Base-by-base conservation (phyloP, 139 green algal species). In the Pleodorina starrii region DNA sequence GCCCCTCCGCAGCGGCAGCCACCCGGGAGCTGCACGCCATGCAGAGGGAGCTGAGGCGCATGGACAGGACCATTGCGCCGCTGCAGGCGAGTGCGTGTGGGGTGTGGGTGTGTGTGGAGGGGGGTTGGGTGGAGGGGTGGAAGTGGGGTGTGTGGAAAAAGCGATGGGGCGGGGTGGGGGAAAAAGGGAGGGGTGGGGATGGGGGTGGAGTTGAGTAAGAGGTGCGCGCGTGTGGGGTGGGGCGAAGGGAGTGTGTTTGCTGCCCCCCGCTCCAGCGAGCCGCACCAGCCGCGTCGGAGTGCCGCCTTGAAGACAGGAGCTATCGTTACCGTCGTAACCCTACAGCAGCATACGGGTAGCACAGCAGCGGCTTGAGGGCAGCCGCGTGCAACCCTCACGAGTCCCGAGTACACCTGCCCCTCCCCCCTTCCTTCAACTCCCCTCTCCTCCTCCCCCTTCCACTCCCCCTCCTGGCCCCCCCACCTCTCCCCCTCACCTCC, bases 1-100 rank as follows among this genome's bases (percentile, higher is more conserved):
- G 38, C 7, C 35, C 32, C 17, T 6, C 68, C 27, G 43, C 44
- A 5, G 83, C 83, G 14, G 83, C 66, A 12, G 50, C 83, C 44
- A 88, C 83, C 4, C 46, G 68, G 32, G 66, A 88, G 66, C 83
- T 88, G 46, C 83, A 88, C 46, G 68, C 68, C 46, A 88, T 88
- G 83, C 83, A 88, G 83, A 71, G 83, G 7, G 83, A 88, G 66
- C 66, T 88, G 66, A 66, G 83, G 27, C 66, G 83, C 29, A 88
- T 88, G 29, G 83, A 80, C 43, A 71, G 83, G 14, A 88, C 83
- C 46, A 80, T 88, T 29, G 83, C 83, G 44, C 83, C 83, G 32
- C 68, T 88, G 83, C 83, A 88, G 83, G 83, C 14, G 17, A 7
- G 46, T 14, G 25, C 5, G 38, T n/a, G 71, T 78, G 9, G 38